These are phyloP conservation scores for Cladophialophora bantiana DNA, from an alignment of 2,329 filamentous ascomycete genomes.

Conservation along the genomic window DNA sequence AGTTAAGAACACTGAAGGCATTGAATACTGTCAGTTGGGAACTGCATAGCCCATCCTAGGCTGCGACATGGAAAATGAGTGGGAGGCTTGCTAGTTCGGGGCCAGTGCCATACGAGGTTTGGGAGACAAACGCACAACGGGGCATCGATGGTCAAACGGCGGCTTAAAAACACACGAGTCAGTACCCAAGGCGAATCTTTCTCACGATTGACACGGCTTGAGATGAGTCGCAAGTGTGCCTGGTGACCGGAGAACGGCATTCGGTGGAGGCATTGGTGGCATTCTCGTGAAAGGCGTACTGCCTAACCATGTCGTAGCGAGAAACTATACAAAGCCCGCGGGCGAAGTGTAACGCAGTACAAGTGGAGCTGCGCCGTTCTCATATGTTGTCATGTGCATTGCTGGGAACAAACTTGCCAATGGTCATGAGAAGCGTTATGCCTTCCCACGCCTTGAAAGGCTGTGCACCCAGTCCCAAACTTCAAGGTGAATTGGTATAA, in stretches of 20 bases:
- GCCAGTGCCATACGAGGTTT: background rate
- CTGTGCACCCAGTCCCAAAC: background rate
- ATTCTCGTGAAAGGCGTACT: background rate
- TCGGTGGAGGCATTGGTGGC: conserved; percentile 3
- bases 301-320: conserved; percentile 1
- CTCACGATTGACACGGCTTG: background rate
- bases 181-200: background rate
- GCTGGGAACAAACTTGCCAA: background rate
- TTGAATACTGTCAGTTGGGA: conserved; percentile 9
- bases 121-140: conserved; percentile 16
- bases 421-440: background rate
- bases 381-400: background rate
- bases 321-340: background rate
- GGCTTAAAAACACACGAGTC: conserved; percentile 10
- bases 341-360: background rate
- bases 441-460: conserved; percentile 8
- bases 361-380: background rate
- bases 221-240: conserved; percentile 11
- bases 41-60: background rate
- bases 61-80: conserved; percentile 3
- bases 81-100: background rate
- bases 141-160: conserved; percentile 14
- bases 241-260: conserved; percentile 2
- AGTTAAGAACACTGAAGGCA: conserved; percentile 15
- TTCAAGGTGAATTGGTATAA: background rate